Base-by-base conservation (phyloP, 2,329 filamentous ascomycete species). In the Canariomyces notabilis region DNA sequence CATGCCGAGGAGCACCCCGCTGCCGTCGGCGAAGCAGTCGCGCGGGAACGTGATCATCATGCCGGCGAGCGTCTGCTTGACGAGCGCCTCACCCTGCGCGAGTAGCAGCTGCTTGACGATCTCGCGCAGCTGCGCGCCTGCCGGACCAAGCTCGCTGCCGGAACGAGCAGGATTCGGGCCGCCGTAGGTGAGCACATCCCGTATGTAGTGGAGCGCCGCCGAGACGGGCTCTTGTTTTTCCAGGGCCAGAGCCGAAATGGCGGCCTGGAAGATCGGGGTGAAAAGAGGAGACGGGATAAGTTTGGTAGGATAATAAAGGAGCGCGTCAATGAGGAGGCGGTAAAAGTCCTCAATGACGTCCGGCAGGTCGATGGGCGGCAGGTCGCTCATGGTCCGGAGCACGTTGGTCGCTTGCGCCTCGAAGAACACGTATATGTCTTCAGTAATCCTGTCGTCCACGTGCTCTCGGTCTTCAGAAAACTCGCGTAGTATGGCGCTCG, bases 1-100 rank as follows among this genome's bases (percentile, higher is more conserved):
- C 54, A 97, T 75, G 3, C 85, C 83, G 50, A 98, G 80, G 42
- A 98, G 70, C n/a, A 95, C 88, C 4, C 89, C 90, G 39, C 89
- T 95, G 14, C 89, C 90, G 62, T 98, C 93, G 0, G 90, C 84
- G 61, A 97, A 95, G 68, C 90, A 96, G 65, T 97, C 93, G 35
- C 87, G 81, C 0, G 93, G 94, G 69, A 98, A 98, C 0, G 86
- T 94, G 64, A 96, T 96, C 91, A 98, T 97, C 90, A 98, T 95
- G 50, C 93, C 93, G 1, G 90, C 93, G 71, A 98, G 76, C 48
- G 95, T 83, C 53, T 90, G 86, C 67, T 95, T 91, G 6, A 93
- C 83, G 21, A 98, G 74, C 46, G 81, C 71, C 59, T 89, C 83
- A 31, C 93, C 89, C 53, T 89, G 82, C 1, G 74, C 70, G 2